Conservation (phyloP, 2,329 filamentous ascomycete genomes). For the Ascochyta rabiei region DNA sequence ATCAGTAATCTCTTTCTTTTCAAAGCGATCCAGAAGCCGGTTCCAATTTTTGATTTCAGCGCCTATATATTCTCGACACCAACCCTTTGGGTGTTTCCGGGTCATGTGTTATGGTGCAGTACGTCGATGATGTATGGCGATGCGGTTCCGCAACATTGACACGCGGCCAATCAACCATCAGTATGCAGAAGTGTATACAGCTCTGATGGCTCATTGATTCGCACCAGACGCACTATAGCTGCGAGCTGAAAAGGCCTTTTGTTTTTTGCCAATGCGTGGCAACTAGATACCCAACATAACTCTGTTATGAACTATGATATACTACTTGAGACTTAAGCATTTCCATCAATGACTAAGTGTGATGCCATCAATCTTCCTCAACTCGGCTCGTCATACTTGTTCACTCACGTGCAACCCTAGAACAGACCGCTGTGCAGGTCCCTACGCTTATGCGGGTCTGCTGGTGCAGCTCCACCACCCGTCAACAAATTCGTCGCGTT, state of each 20-base stretch:
- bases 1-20: not conserved
- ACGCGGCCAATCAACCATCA: not conserved
- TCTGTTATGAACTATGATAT: too few relatives aligned
- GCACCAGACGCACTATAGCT: not conserved
- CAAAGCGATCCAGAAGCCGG: not conserved
- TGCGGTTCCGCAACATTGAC: slow-evolving; percentile 6
- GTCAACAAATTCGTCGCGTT: slow-evolving; percentile 20
- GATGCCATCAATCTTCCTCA: too few relatives aligned
- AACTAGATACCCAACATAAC: not conserved
- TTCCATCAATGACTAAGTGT: too few relatives aligned
- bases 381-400: not conserved
- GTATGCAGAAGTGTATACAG: not conserved
- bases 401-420: not conserved
- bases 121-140: not conserved
- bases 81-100: not conserved
- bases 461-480: not conserved
- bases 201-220: not conserved
- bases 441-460: slow-evolving; percentile 13
- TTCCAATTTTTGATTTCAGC: not conserved
- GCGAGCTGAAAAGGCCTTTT: not conserved
- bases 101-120: slow-evolving; percentile 7
- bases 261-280: not conserved
- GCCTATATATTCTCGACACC: not conserved
- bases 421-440: slow-evolving; percentile 5
- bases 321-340: too few relatives aligned